Conservation (phyloP, 108 stramenopile genomes). For the Cylindrotheca fusiformis region DNA sequence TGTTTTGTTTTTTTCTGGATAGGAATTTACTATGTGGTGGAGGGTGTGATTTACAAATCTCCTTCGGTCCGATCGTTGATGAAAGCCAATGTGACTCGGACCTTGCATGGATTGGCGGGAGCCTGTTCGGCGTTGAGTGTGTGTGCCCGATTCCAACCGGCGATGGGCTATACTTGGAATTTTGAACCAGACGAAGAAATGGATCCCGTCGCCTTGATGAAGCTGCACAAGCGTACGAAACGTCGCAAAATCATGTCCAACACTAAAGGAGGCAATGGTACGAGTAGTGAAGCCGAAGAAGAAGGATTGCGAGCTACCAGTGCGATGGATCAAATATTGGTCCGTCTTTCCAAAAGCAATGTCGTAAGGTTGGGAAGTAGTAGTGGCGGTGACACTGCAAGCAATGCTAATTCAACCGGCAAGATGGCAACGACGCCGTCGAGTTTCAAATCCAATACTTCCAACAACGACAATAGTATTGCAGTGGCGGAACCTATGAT, state of each 20-base stretch:
- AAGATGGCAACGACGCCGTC: too few species aligned
- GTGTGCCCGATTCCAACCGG: slow-evolving; percentile 74
- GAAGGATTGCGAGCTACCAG: slow-evolving; percentile 80
- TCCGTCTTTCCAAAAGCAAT: slow-evolving; percentile 66
- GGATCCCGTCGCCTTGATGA: slow-evolving; percentile 44
- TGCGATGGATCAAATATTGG: slow-evolving; percentile 79
- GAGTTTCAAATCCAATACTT: too few species aligned
- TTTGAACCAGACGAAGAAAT: slow-evolving; percentile 60
- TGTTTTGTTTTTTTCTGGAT: too few species aligned
- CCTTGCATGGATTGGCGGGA: slow-evolving; percentile 60
- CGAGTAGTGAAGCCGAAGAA: slow-evolving; percentile 76
- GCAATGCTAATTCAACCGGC: background rate
- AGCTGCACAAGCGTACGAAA: slow-evolving; percentile 55
- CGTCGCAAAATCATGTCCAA: slow-evolving; percentile 69
- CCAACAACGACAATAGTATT: too few species aligned
- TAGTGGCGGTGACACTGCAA: background rate
- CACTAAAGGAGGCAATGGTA: slow-evolving; percentile 58
- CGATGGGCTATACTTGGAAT: slow-evolving; percentile 76
- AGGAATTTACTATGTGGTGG: slow-evolving; percentile 79
- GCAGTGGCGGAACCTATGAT: slow-evolving; percentile 25
- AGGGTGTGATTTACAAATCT: slow-evolving; percentile 82
- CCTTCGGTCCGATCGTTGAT: slow-evolving; percentile 72
- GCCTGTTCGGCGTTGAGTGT: slow-evolving; percentile 71
- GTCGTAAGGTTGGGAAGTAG: background rate
- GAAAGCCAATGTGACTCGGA: slow-evolving; percentile 78